Evolutionary conservation across 495 filamentous ascomycete species (phyloP), one percentile per base, ranked within the genome.

Genomic region (Sporormia fimetaria): DNA sequence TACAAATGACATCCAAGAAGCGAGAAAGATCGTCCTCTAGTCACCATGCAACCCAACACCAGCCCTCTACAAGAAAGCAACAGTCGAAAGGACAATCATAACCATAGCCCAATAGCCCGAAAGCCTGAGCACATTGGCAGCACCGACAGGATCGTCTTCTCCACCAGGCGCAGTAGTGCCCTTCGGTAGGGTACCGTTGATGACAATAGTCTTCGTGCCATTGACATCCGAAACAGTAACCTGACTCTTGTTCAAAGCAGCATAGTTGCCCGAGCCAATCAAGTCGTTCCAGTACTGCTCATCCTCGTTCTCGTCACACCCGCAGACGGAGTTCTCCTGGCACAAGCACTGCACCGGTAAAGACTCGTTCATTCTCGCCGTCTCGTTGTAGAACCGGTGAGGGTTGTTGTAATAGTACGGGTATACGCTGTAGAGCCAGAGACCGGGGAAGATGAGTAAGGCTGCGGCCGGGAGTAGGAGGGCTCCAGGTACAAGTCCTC

Each of bases 141-240:
- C 44, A 56, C 20, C 55, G 11, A 54, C 64, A 7, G 58, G 48
- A 30, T 63, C 62, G 32, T 73, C 71, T 8, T 57, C 62, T 17
- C 73, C 75, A 16, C 76, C 74, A 10, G 69, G 56, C 3, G 73
- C 70, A 0, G 83, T 86, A 1, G 87, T 94, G 18, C 82, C 86
- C 52, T 90, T 90, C 14, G 81, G 75, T 31, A 95, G 60, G 0
- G 84, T 87, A 8, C 90, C 90, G 49, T 92, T 90, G 59, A 95
- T 67, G 37, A 85, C 65, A 43, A 95, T 73, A 12, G 74, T 87
- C 30, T 61, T 65, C 0, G 76, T 90, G 17, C 80, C 83, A 52
- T 94, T 87, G 18, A 85, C 74, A 6, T 73, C 52, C 0, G 69
- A 69, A 11, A 93, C 70, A 15, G 50, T 68, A 21, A 82, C 69